These are phyloP conservation scores for Candida vaughaniae DNA, from an alignment of 805 yeast genomes.

Conservation along the genomic window DNA sequence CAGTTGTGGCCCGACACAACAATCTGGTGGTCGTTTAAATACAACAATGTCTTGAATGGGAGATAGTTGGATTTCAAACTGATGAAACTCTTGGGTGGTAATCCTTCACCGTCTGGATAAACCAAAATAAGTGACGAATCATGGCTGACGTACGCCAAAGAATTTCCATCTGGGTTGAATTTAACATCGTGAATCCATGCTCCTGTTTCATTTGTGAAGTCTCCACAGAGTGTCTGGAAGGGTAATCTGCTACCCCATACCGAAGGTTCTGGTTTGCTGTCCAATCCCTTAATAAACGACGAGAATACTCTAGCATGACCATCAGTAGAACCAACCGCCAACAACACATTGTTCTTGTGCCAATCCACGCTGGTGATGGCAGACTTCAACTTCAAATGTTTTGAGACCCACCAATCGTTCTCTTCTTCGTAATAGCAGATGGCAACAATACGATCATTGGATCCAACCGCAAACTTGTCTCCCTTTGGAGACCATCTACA, in stretches of 20 bases:
- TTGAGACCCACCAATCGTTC: constrained; percentile 99
- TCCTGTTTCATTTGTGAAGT: constrained; percentile 63
- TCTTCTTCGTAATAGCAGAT: constrained; percentile 94
- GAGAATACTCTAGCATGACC: constrained; percentile 30
- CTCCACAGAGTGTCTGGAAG: constrained; percentile 87
- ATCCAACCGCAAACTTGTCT: constrained; percentile 94
- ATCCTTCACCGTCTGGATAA: constrained; percentile 68
- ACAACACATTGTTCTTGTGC: constrained; percentile 89
- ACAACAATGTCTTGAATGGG: constrained; percentile 78
- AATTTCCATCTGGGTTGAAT: constrained; percentile 77
- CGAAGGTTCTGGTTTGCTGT: constrained; percentile 73
- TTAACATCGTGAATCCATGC: constrained; percentile 92
- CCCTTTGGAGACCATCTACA: constrained; percentile 96
- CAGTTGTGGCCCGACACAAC: constrained; percentile 92
- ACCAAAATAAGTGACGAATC: constrained; percentile 82
- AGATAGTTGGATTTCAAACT: constrained; percentile 64
- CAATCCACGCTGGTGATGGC: constrained; percentile 81
- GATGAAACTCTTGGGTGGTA: constrained; percentile 59
- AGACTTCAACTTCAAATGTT: constrained; percentile 88
- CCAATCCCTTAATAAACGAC: constrained; percentile 85
- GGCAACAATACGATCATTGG: constrained; percentile 91
- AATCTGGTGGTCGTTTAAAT: constrained; percentile 63
- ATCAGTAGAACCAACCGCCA: constrained; percentile 82
- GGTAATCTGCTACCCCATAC: constrained; percentile 96
- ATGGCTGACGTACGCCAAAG: constrained; percentile 79